Conservation (phyloP, 257 asterid genomes). For the Rauvolfia tetraphylla region DNA sequence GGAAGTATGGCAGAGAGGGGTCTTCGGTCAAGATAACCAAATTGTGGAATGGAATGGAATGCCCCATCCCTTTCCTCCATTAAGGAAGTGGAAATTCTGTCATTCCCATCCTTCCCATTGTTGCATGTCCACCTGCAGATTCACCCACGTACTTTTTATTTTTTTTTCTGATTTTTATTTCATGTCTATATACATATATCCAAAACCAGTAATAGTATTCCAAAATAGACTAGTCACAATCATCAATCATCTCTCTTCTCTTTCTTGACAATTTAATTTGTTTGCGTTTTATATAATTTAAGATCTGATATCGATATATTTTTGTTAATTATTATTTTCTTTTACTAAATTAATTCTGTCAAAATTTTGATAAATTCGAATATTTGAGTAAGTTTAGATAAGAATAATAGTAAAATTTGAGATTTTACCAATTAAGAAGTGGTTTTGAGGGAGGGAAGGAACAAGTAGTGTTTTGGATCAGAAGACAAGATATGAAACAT, state of each 20-base stretch:
- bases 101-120: slow-evolving; percentile 80
- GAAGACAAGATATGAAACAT: slow-evolving; percentile 1
- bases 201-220: background rate
- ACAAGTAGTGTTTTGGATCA: background rate
- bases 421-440: too few relatives aligned
- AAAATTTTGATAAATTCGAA: too few relatives aligned
- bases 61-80: slow-evolving; percentile 89
- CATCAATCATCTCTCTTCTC: background rate
- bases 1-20: slow-evolving; percentile 41
- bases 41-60: slow-evolving; percentile 51
- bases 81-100: slow-evolving; percentile 81
- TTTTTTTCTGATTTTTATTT: background rate
- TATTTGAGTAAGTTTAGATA: too few relatives aligned
- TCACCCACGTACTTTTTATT: background rate
- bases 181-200: background rate
- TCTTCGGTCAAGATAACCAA: slow-evolving; percentile 55
- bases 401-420: too few relatives aligned
- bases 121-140: slow-evolving; percentile 41
- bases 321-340: too few relatives aligned
- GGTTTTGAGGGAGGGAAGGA: too few relatives aligned
- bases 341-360: too few relatives aligned
- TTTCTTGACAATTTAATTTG: too few relatives aligned
- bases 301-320: too few relatives aligned
- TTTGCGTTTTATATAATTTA: too few relatives aligned
- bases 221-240: background rate